Conservation (phyloP, 371 early-diverging fungal genomes). For the Mortierella sp. region DNA sequence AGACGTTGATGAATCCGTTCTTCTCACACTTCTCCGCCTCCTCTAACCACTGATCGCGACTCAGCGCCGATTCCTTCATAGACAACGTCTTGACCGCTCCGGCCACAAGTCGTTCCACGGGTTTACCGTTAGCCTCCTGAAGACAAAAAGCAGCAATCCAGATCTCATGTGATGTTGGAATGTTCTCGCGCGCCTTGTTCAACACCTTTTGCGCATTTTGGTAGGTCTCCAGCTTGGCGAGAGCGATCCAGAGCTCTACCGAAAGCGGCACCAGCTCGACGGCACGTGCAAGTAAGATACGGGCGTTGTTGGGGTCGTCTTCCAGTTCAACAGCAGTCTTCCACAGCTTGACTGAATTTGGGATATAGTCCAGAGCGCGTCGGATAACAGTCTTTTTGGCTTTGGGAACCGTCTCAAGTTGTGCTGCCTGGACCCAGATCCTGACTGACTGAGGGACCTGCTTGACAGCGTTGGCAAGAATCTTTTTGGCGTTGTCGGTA, state of each 20-base stretch:
- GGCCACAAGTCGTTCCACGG: constrained; percentile 77
- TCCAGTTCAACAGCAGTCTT: constrained; percentile 92
- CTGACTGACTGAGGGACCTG: constrained; percentile 92
- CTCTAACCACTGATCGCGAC: constrained; percentile 92
- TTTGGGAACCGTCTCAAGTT: constrained; percentile 83
- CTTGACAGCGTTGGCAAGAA: constrained; percentile 92
- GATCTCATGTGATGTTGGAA: constrained; percentile 93
- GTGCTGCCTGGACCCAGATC: constrained; percentile 93
- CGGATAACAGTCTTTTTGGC: constrained; percentile 90
- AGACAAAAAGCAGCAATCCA: constrained; percentile 96
- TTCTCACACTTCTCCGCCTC: constrained; percentile 91
- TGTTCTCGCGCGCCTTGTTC: constrained; percentile 87
- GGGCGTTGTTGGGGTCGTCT: constrained; percentile 93
- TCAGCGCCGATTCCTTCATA: constrained; percentile 77
- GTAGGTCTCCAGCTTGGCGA: constrained; percentile 92
- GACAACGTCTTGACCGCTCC: constrained; percentile 79
- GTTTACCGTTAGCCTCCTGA: constrained; percentile 84
- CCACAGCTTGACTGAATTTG: constrained; percentile 94
- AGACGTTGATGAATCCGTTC: constrained; percentile 82
- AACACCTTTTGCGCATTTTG: constrained; percentile 92
- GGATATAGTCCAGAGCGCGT: constrained; percentile 94
- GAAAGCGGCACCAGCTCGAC: constrained; percentile 93
- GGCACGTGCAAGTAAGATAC: constrained; percentile 90
- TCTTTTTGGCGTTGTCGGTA: constrained; percentile 86
- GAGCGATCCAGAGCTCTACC: constrained; percentile 95